Percentiles rank a stretch among this genome's conserved stretches.
phyloP scores from a whole-genome alignment of 2,329 filamentous ascomycete species.

The Colletotrichum gigasporum region DNA sequence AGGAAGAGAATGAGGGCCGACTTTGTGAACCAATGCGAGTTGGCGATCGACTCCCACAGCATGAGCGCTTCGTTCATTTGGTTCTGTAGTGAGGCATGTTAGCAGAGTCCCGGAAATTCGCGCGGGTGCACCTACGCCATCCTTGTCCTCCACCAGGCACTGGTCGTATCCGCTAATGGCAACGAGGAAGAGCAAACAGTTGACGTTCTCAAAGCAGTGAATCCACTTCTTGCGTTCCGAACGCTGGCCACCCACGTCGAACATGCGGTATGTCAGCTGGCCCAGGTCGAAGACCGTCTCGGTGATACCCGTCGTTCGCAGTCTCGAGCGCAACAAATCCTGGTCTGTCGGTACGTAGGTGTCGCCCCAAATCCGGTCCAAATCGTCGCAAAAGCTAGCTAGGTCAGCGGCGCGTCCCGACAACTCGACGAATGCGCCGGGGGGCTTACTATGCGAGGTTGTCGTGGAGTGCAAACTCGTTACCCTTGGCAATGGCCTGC shows the following conservation, averaged over 20 bases:
- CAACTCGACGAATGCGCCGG: background rate
- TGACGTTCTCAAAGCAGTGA: slow-evolving; percentile 94
- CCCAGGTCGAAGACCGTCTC: slow-evolving; percentile 94
- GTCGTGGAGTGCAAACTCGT: slow-evolving; percentile 96
- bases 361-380: slow-evolving; percentile 78
- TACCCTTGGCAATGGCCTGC: slow-evolving; percentile 88
- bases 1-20: slow-evolving; percentile 86
- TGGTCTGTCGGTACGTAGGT: slow-evolving; percentile 92
- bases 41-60: slow-evolving; percentile 87
- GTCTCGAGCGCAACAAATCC: slow-evolving; percentile 88
- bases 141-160: slow-evolving; percentile 94
- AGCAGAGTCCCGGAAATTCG: slow-evolving; percentile 21
- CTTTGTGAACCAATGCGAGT: slow-evolving; percentile 86
- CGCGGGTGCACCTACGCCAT: slow-evolving; percentile 73
- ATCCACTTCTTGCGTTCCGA: slow-evolving; percentile 98
- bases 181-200: slow-evolving; percentile 90
- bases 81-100: slow-evolving; percentile 62
- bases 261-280: slow-evolving; percentile 95
- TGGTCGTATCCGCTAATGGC: slow-evolving; percentile 97
- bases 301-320: slow-evolving; percentile 94
- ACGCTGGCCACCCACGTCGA: slow-evolving; percentile 90
- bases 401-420: background rate
- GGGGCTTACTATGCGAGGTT: slow-evolving; percentile 87
- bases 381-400: slow-evolving; percentile 80
- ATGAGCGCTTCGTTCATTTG: slow-evolving; percentile 93